Percentiles rank a stretch among this genome's conserved stretches.
These are phyloP conservation scores for Tremellales sp. DNA, from an alignment of 1,284 basidiomycete genomes.

Conservation along the genomic window DNA sequence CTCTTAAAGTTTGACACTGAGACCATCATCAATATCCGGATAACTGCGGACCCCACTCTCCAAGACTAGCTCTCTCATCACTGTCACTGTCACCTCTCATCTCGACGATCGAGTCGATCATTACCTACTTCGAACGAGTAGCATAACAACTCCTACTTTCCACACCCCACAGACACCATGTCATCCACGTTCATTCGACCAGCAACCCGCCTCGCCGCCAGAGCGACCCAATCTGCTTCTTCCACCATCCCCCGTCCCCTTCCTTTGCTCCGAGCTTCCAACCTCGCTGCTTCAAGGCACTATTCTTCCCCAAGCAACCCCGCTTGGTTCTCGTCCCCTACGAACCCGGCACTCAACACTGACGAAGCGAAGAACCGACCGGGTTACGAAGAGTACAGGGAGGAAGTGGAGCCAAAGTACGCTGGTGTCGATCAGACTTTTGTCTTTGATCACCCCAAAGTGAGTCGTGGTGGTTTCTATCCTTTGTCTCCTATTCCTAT, in stretches of 20 bases:
- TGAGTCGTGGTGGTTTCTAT: too few relatives aligned
- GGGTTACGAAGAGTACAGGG: conserved; percentile 37
- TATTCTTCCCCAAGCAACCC: conserved; percentile 2
- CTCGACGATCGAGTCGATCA: too few relatives aligned
- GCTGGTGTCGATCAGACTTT: conserved; percentile 32
- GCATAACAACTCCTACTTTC: too few relatives aligned
- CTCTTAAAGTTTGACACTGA: too few relatives aligned
- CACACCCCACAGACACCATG: background rate
- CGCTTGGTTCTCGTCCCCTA: background rate
- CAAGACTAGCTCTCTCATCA: too few relatives aligned
- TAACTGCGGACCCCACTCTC: too few relatives aligned
- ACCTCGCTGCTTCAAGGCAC: background rate
- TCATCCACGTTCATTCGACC: background rate
- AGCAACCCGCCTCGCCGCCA: too few relatives aligned
- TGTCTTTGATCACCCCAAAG: conserved; percentile 32
- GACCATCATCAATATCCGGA: too few relatives aligned
- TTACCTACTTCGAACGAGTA: too few relatives aligned
- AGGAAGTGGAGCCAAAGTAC: conserved; percentile 30
- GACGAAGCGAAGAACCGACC: conserved; percentile 10
- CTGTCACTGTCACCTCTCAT: too few relatives aligned
- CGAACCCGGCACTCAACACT: conserved; percentile 2
- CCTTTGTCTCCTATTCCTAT: background rate
- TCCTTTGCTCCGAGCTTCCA: background rate
- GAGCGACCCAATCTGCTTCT: too few relatives aligned
- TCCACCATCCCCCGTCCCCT: too few relatives aligned